phyloP scores from a whole-genome alignment of 192 early-diverging fungal species.

The Pecoramyces ruminantium region DNA sequence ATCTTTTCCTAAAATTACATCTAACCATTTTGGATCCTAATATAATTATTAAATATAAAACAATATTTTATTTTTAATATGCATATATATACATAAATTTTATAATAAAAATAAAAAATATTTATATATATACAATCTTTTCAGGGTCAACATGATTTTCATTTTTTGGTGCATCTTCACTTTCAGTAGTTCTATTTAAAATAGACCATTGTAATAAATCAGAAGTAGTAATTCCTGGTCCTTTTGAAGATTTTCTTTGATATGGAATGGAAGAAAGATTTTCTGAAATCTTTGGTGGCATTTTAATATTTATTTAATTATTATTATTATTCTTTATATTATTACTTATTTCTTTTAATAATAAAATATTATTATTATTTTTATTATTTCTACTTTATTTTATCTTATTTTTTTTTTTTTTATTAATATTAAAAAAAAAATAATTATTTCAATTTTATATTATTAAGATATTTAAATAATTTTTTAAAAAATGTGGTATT shows the following conservation, averaged over 20 bases:
- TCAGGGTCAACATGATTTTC: neutral
- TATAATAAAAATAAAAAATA: neutral
- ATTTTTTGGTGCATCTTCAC: constrained; percentile 36
- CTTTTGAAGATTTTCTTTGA: neutral
- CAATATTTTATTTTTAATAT: constrained; percentile 1
- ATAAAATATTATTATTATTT: neutral
- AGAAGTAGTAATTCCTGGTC: constrained; percentile 8
- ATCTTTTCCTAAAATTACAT: constrained; percentile 83
- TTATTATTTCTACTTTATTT: no score
- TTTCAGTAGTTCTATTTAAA: constrained; percentile 53
- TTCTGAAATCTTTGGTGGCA: neutral
- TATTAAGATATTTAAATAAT: no score
- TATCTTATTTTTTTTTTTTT: no score
- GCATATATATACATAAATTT: neutral
- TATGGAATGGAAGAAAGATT: neutral
- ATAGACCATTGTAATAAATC: constrained; percentile 73
- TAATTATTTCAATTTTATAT: no score
- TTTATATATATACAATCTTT: neutral
- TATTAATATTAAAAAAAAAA: no score
- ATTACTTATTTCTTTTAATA: neutral
- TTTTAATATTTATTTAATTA: neutral
- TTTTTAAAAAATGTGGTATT: no score
- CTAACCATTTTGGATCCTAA: constrained; percentile 71
- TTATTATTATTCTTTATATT: neutral
- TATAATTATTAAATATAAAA: no score